Evolutionary conservation across 2,329 filamentous ascomycete species (phyloP).

Genomic region (Bipolaris zeicola): DNA sequence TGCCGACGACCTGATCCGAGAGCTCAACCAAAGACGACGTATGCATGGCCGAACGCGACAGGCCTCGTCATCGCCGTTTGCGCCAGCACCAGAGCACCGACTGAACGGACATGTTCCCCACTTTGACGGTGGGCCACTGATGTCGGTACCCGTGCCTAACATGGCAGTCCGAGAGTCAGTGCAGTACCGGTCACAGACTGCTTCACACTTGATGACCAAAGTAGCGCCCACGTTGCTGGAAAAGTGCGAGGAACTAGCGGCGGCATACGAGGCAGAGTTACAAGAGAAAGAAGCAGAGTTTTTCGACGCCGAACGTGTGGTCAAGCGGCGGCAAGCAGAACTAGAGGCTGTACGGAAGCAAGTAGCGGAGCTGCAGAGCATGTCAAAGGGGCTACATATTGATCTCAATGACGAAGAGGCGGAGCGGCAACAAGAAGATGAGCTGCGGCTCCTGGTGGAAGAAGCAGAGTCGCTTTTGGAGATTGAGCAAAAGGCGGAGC

Average conservation of each 20-base stretch:
- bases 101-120: conserved; percentile 36
- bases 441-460: conserved; percentile 45
- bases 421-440: conserved; percentile 43
- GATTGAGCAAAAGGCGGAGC: conserved; percentile 51
- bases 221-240: conserved; percentile 61
- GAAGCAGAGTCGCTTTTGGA: conserved; percentile 53
- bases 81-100: conserved; percentile 44
- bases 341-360: conserved; percentile 65
- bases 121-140: conserved; percentile 32
- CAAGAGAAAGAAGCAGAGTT: conserved; percentile 68
- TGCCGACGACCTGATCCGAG: conserved; percentile 81
- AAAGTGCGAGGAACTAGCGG: conserved; percentile 52
- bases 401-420: conserved; percentile 46
- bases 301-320: conserved; percentile 54
- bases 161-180: conserved; percentile 29
- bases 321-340: conserved; percentile 69
- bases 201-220: conserved; percentile 67
- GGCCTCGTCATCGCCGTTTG: conserved; percentile 72
- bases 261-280: conserved; percentile 73
- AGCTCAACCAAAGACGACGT: conserved; percentile 70
- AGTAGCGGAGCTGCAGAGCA: conserved; percentile 58
- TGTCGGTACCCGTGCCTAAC: conserved; percentile 34
- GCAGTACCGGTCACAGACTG: conserved; percentile 53
- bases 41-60: conserved; percentile 64
- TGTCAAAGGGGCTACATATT: conserved; percentile 34